Percentiles rank a stretch among this genome's conserved stretches.
Conservation (phyloP, 805 yeast genomes). For the Ogataea angusta region DNA sequence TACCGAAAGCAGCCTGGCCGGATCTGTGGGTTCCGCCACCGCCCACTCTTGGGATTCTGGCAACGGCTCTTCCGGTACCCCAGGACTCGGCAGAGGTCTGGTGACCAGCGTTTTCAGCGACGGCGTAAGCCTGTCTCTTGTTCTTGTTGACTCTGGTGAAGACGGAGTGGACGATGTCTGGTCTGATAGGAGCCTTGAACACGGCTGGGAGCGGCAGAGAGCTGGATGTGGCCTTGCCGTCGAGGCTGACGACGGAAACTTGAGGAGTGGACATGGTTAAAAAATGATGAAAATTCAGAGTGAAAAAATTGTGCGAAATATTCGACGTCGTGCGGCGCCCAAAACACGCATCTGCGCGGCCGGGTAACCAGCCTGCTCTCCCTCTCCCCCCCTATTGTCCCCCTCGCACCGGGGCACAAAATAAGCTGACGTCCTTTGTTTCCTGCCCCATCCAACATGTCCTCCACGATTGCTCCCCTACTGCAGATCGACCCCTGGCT, state of each 20-base stretch:
- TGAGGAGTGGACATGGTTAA: conserved; percentile 70
- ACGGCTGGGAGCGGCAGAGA: conserved; percentile 96
- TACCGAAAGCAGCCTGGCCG: conserved; percentile 99
- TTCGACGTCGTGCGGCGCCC: conserved; percentile 3
- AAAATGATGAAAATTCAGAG: conserved; percentile 5
- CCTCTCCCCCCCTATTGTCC: background rate
- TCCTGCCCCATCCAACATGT: conserved; percentile 1
- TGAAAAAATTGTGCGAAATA: conserved; percentile 5
- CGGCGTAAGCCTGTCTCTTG: conserved; percentile 99
- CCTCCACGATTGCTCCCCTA: conserved; percentile 3
- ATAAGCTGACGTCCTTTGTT: conserved; percentile 9
- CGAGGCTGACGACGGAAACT: conserved; percentile 83
- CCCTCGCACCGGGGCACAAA: conserved; percentile 5
- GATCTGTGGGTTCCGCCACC: conserved; percentile 99
- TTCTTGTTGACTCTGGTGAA: conserved; percentile 98
- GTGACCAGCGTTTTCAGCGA: conserved; percentile 98
- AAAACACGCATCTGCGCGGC: background rate
- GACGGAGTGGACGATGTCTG: conserved; percentile 98
- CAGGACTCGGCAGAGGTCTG: conserved; percentile 99
- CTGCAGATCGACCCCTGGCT: conserved; percentile 81
- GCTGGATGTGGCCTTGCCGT: conserved; percentile 83
- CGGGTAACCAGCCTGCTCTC: conserved; percentile 14
- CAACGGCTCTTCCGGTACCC: conserved; percentile 99
- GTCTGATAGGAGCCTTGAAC: conserved; percentile 99
- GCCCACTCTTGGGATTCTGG: conserved; percentile 99